phyloP scores from a whole-genome alignment of 192 early-diverging fungal genomes.

The Gigaspora rosea region DNA sequence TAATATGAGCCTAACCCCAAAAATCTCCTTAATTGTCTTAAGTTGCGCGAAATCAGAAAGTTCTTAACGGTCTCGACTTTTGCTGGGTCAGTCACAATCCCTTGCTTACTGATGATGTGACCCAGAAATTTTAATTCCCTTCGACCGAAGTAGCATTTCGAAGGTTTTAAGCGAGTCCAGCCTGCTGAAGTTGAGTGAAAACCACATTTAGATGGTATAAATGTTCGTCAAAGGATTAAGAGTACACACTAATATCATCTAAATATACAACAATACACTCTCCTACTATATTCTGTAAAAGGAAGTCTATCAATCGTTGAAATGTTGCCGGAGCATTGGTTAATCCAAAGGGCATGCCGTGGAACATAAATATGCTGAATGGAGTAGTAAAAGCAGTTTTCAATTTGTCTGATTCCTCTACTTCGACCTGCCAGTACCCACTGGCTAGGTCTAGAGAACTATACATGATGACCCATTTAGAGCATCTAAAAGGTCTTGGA shows the following conservation, averaged over 20 bases:
- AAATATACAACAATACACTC: conserved; percentile 33
- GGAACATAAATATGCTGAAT: conserved; percentile 24
- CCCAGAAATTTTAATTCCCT: conserved; percentile 19
- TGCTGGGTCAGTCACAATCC: background rate
- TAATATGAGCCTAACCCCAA: too few species aligned
- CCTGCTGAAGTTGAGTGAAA: conserved; percentile 5
- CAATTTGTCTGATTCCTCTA: too few species aligned
- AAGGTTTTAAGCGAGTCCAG: conserved; percentile 10
- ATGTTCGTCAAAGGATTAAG: conserved; percentile 32
- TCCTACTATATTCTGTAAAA: conserved; percentile 9
- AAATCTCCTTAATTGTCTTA: background rate
- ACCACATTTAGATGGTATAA: background rate
- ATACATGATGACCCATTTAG: too few species aligned
- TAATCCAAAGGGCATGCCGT: conserved; percentile 36
- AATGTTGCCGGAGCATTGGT: conserved; percentile 37
- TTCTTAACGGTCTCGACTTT: conserved; percentile 29
- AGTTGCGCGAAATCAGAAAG: background rate
- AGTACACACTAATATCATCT: conserved; percentile 42
- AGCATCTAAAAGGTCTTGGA: too few species aligned
- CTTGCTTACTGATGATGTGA: conserved; percentile 19
- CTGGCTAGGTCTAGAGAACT: too few species aligned
- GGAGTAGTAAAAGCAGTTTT: conserved; percentile 37
- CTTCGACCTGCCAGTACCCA: too few species aligned
- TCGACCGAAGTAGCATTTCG: conserved; percentile 18
- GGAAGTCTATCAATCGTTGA: conserved; percentile 33